Evolutionary conservation across 345 rosid species (phyloP), one percentile per base, ranked within the genome.

Genomic region (Corchorus olitorius): DNA sequence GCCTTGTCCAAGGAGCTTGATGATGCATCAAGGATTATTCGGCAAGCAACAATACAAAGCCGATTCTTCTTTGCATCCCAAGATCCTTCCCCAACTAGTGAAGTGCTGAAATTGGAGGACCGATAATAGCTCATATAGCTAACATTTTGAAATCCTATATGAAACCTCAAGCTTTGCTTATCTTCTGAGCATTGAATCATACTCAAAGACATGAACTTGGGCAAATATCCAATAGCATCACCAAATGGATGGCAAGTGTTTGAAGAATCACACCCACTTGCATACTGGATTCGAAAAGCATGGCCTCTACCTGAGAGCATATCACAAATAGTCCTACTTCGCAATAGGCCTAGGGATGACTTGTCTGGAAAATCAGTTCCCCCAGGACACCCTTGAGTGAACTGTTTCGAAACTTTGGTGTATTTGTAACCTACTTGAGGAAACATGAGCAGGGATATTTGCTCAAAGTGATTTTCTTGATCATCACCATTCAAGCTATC

Each of bases 1-100:
- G 65, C 41, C 69, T 78, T 48, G 70, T 75, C 76, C 79, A 76
- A 16, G 89, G 80, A 37, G 62, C 75, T 2, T n/a, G n/a, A n/a
- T 68, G 1, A 22, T 13, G 49, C 33, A 56, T 79, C 80, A 62
- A 74, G 62, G 53, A 86, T 65, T 46, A 78, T n/a, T n/a, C n/a
- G 73, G 53, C 84, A 84, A 14, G 83, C 89, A 35, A 63, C 70
- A 19, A 82, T 49, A 70, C 70, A 73, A 17, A 87, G 80, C 41
- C 17, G 77, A 60, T 86, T 77, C 60, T 75, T 81, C 68, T 73
- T 75, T 3, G 77, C 81, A 52, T 84, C 89, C 89, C 89, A 87
- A 20, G 58, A 6, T 46, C 84, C 91, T 84, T 89, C 93, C 5
- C 84, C 93, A 46, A 89, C 69, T 48, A 89, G 52, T 5, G 75